These are phyloP conservation scores for Barnettozyma botsteinii DNA, from an alignment of 805 yeast species.

Conservation along the genomic window DNA sequence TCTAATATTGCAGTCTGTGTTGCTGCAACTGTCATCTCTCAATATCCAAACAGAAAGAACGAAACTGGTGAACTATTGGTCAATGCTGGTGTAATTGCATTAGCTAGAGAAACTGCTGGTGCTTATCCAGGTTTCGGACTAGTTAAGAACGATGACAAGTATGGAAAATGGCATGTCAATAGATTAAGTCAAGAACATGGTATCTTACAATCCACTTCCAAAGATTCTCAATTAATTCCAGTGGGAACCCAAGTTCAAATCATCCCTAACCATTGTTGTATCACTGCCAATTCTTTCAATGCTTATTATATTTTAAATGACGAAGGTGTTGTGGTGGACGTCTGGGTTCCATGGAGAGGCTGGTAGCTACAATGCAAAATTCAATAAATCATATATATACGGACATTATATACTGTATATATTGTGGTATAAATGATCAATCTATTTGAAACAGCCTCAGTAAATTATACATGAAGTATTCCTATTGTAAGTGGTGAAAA, in stretches of 20 bases:
- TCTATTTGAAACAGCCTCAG: constrained; percentile 29
- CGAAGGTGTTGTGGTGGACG: constrained; percentile 44
- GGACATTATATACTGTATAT: not conserved
- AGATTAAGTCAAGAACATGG: constrained; percentile 80
- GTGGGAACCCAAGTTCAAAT: constrained; percentile 50
- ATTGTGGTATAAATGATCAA: constrained; percentile 6
- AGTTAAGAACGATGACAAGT: constrained; percentile 35
- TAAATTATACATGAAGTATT: constrained; percentile 29
- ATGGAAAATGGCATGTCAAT: constrained; percentile 57
- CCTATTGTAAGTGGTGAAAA: constrained; percentile 42
- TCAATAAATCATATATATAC: not conserved
- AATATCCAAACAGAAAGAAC: constrained; percentile 49
- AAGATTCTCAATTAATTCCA: constrained; percentile 35
- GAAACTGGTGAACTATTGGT: constrained; percentile 56
- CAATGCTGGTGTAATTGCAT: constrained; percentile 68
- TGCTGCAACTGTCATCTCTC: constrained; percentile 52
- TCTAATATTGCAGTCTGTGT: constrained; percentile 46
- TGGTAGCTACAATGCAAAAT: constrained; percentile 26
- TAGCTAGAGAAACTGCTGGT: constrained; percentile 60
- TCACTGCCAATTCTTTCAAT: constrained; percentile 53
- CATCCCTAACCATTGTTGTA: constrained; percentile 69
- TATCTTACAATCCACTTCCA: constrained; percentile 43
- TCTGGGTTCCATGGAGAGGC: constrained; percentile 62
- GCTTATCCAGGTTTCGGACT: constrained; percentile 51
- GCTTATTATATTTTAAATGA: constrained; percentile 51